Evolutionary conservation across 345 rosid genomes (phyloP).

Genomic region (Lenwebbia sp.): DNA sequence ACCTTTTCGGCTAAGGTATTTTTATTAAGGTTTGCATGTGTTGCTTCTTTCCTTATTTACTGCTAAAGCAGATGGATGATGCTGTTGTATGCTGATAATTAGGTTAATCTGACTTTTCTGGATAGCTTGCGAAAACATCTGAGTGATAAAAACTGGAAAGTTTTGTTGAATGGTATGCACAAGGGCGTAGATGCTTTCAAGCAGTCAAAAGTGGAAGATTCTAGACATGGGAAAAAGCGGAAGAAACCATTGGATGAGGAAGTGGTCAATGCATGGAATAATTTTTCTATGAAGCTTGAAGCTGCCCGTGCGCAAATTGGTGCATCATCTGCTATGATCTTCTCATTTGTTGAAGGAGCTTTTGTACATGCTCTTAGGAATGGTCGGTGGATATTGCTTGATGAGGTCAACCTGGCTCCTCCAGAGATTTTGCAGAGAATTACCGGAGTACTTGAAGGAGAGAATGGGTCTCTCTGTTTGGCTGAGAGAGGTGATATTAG

Average conservation of each 20-base stretch:
- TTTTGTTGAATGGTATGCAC: conserved; percentile 34
- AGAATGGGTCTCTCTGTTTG: conserved; percentile 76
- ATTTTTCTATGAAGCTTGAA: conserved; percentile 40
- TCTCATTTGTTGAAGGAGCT: conserved; percentile 96
- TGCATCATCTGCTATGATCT: conserved; percentile 70
- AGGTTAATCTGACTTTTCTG: conserved; percentile 38
- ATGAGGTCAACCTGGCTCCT: conserved; percentile 95
- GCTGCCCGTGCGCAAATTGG: conserved; percentile 41
- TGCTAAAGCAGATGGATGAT: conserved; percentile 5
- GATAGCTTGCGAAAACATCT: conserved; percentile 28
- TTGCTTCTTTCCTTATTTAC: not conserved
- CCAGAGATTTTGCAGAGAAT: conserved; percentile 90
- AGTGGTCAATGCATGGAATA: conserved; percentile 36
- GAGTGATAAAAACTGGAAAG: conserved; percentile 49
- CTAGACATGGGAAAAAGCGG: conserved; percentile 50
- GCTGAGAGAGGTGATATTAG: conserved; percentile 90
- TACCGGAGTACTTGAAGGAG: conserved; percentile 88
- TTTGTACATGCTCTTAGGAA: conserved; percentile 80
- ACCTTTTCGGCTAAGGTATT: conserved; percentile 42
- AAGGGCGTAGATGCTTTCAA: conserved; percentile 20
- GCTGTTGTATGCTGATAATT: conserved; percentile 14
- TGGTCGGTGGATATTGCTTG: conserved; percentile 94
- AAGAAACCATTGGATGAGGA: conserved; percentile 43
- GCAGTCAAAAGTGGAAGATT: conserved; percentile 10
- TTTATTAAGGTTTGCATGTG: not conserved